Conservation (phyloP, 371 early-diverging fungal species). For the Rhizopus microsporus region DNA sequence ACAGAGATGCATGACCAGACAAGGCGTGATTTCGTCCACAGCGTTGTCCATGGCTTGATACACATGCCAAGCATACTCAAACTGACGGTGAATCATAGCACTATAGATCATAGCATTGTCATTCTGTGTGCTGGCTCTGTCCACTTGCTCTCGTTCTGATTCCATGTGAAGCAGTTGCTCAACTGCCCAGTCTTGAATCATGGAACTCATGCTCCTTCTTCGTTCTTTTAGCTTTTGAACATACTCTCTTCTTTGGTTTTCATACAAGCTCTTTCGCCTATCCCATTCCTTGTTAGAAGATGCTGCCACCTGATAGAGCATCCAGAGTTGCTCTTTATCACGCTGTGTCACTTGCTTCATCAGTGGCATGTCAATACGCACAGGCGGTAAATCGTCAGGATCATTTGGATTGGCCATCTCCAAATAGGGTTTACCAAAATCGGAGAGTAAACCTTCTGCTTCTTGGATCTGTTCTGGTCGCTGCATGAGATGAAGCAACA, state of each 20-base stretch:
- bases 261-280: constrained; percentile 23
- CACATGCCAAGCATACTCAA: constrained; percentile 43
- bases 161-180: constrained; percentile 19
- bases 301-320: constrained; percentile 36
- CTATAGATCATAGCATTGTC: constrained; percentile 45
- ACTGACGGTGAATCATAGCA: constrained; percentile 27
- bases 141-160: constrained; percentile 15
- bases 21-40: constrained; percentile 35
- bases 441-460: constrained; percentile 34
- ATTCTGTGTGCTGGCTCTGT: constrained; percentile 24
- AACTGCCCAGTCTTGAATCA: constrained; percentile 25
- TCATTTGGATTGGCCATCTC: constrained; percentile 39
- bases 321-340: constrained; percentile 36
- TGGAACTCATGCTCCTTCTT: background rate
- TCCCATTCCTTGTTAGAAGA: constrained; percentile 30
- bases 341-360: constrained; percentile 37
- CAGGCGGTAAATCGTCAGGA: constrained; percentile 28
- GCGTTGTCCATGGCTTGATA: constrained; percentile 32
- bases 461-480: constrained; percentile 35
- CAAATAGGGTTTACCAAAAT: constrained; percentile 40
- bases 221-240: constrained; percentile 5
- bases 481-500: constrained; percentile 40
- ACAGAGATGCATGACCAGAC: constrained; percentile 40
- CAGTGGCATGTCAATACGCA: constrained; percentile 34
- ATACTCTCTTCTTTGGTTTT: constrained; percentile 15